phyloP scores from a whole-genome alignment of 768 basidiomycete genomes.

The Psilocybe cubensis region DNA sequence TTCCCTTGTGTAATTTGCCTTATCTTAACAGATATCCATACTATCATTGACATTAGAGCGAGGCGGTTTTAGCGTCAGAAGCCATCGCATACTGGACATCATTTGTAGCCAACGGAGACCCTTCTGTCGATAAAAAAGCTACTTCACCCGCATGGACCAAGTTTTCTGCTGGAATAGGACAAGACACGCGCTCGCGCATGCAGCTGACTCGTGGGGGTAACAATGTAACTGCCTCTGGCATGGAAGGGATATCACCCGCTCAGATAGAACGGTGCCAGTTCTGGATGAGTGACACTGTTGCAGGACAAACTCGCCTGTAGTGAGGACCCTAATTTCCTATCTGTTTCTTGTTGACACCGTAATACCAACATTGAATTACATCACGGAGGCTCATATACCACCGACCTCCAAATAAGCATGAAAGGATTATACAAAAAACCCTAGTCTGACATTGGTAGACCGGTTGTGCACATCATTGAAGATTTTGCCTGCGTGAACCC shows the following conservation, averaged over 20 bases:
- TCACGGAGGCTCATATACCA: too few relatives aligned
- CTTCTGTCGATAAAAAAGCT: slow-evolving; percentile 23
- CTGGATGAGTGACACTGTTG: slow-evolving; percentile 43
- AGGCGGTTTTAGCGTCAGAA: slow-evolving; percentile 37
- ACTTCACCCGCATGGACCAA: slow-evolving; percentile 29
- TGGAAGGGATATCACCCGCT: slow-evolving; percentile 31
- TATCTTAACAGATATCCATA: neutral
- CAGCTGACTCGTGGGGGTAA: slow-evolving; percentile 30
- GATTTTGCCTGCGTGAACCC: too few relatives aligned
- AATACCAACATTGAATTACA: too few relatives aligned
- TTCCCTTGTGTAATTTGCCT: neutral
- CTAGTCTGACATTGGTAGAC: too few relatives aligned
- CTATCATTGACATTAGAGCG: slow-evolving; percentile 29
- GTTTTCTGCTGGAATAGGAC: slow-evolving; percentile 16
- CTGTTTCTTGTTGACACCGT: too few relatives aligned
- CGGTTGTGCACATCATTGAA: too few relatives aligned
- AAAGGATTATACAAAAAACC: too few relatives aligned
- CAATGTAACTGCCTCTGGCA: slow-evolving; percentile 25
- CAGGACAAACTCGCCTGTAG: slow-evolving; percentile 35
- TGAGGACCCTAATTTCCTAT: neutral
- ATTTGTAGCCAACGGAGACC: slow-evolving; percentile 35
- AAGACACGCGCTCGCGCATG: slow-evolving; percentile 16
- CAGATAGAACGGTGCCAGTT: slow-evolving; percentile 41
- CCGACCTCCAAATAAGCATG: too few relatives aligned
- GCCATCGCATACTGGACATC: slow-evolving; percentile 51